Percentiles rank a stretch among this genome's conserved stretches.
Evolutionary conservation across 1,284 basidiomycete genomes (phyloP).

Genomic region (Athelia sp.): DNA sequence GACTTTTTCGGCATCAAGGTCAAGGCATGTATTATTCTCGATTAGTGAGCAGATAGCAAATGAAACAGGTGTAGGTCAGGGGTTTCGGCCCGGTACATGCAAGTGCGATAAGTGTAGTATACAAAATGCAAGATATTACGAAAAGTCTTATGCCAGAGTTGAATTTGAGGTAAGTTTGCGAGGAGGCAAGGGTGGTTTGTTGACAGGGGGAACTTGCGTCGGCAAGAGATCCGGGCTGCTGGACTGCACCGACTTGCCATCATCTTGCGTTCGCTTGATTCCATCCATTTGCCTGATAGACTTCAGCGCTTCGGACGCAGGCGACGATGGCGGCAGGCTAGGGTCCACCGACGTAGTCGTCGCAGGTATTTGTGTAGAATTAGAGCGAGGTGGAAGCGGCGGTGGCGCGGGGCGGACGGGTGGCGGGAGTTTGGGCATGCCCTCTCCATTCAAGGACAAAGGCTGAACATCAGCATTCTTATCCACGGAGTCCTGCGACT

Average conservation of each 20-base stretch:
- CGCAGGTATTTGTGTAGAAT: slow-evolving; percentile 11
- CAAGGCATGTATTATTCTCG: too few relatives aligned
- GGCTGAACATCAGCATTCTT: slow-evolving; percentile 25
- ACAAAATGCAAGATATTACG: too few relatives aligned
- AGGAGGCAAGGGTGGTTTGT: too few relatives aligned
- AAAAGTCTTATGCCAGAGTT: too few relatives aligned
- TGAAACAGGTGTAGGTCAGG: too few relatives aligned
- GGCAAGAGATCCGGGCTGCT: not conserved
- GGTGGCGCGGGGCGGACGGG: slow-evolving; percentile 37
- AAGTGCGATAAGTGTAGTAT: too few relatives aligned
- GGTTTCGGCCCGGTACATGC: too few relatives aligned
- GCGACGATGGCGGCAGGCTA: slow-evolving; percentile 19
- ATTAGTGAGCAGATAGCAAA: too few relatives aligned
- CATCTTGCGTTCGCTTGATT: not conserved
- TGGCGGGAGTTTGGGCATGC: slow-evolving; percentile 5
- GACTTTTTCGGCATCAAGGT: too few relatives aligned
- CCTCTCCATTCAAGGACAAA: slow-evolving; percentile 6
- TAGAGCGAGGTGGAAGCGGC: slow-evolving; percentile 54
- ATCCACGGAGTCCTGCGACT: slow-evolving; percentile 17
- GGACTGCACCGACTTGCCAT: not conserved
- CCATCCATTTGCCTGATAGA: slow-evolving; percentile 48
- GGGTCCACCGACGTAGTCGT: not conserved
- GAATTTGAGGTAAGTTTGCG: too few relatives aligned
- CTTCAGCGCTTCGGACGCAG: slow-evolving; percentile 50
- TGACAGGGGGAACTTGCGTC: too few relatives aligned